Base-by-base conservation (phyloP, 805 yeast genomes). In the Sungouiella blattae region DNA sequence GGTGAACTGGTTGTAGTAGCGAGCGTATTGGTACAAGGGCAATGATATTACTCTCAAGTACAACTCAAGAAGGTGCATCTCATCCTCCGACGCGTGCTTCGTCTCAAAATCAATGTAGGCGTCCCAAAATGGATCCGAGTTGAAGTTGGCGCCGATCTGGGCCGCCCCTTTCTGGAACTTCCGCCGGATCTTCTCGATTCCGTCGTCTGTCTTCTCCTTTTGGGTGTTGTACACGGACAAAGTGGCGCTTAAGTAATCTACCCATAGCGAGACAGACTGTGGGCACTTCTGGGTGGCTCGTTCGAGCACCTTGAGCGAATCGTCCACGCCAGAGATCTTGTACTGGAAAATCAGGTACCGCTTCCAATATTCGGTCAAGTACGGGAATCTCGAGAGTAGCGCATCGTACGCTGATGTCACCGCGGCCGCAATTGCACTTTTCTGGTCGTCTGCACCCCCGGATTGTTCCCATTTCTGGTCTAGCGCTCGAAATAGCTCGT, bases 11-110 rank as follows among this genome's bases (percentile, higher is more conserved):
- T 66, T 78, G 50, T 76, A 84, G 55, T 82, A 91, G 44, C 75
- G 78, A 0, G 96, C 82, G 55, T 87, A 89, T 50, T 88, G 95
- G 58, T 91, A 91, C 29, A 91, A 59, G 0, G 98, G 98, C 2
- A 85, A 64, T 26, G 53, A 52, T 26, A 78, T 57, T 30, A 80
- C 58, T 39, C 63, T 61, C 18, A 70, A 47, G 37, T 80, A 69
- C 1, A 77, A 49, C 3, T 57, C 55, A n/a, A 59, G 42, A 4
- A 72, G 55, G 24, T 64, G 69, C 17, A 49, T 46, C 16, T 56
- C 52, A 11, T 59, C 27, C 5, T 40, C 38, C 5, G 49, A 31
- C 11, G 54, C 47, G n/a, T 15, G 4, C 4, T 29, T 18, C 3
- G 25, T 17, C 36, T 46, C 52, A 63, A 78, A 83, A 26, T 73